phyloP scores from a whole-genome alignment of 116 monocot genomes.

The Papilionanthe hybrid region DNA sequence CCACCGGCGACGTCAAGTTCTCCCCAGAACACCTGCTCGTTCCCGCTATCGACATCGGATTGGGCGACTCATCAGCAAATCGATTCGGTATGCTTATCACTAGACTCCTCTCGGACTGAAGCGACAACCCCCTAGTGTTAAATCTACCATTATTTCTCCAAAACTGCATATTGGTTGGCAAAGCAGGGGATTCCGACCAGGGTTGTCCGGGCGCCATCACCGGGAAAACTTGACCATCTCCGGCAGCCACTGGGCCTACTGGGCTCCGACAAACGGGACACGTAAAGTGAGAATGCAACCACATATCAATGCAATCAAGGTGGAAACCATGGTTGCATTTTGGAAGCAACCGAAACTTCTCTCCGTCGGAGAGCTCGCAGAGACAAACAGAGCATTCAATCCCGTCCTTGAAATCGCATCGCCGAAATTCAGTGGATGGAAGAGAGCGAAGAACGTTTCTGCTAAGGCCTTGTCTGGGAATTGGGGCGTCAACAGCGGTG shows the following conservation, averaged over 20 bases:
- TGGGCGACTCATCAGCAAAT: neutral
- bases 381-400: constrained; percentile 15
- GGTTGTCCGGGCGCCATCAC: no score
- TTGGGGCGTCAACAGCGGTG: neutral
- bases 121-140: neutral
- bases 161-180: neutral
- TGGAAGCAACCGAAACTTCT: constrained; percentile 13
- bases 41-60: neutral
- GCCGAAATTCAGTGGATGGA: neutral
- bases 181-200: neutral
- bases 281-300: constrained; percentile 17
- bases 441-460: neutral
- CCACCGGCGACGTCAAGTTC: neutral
- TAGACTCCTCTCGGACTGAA: neutral
- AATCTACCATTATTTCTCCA: neutral
- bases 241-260: neutral
- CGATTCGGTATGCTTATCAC: neutral
- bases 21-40: neutral
- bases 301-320: constrained; percentile 22
- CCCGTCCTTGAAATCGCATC: neutral
- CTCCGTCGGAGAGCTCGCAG: constrained; percentile 9
- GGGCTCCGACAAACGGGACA: constrained; percentile 19
- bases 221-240: neutral
- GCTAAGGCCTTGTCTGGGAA: neutral
- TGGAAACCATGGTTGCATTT: constrained; percentile 28